Base-by-base conservation (phyloP, 164 flowering plant genomes). In the Litsea cubeba region DNA sequence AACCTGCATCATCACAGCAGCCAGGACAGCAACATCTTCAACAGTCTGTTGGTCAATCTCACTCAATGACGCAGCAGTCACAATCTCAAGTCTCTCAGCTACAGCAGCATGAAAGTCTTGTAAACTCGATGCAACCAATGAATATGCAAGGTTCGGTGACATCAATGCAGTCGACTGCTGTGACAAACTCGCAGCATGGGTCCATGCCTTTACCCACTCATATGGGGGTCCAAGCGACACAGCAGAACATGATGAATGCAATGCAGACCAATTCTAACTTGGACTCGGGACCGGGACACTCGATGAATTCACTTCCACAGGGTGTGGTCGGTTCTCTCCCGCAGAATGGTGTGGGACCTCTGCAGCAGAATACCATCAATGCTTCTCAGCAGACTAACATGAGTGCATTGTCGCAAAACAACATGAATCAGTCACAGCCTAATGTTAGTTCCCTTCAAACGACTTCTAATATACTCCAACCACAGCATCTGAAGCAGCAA, bases 271-370 rank as follows among this genome's bases (percentile, higher is more conserved):
- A 80, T 74, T 81, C 92, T 3, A 87, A 71, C 81, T 58, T 90
- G 79, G 95, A 93, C 71, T 72, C 89, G n/a, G 91, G 93, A 54
- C 94, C 90, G 77, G 90, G 87, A 69, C 88, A 78, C 82, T 71
- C 81, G 15, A 28, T 85, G 71, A 81, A 78, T 77, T 81, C 91
- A 54, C 35, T 89, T 80, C 95, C 87, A 81, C 94, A 87, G 68
- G 87, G 76, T 75, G 65, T 83, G 58, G 69, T 79, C 7, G 81
- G 83, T 30, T 81, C 88, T 76, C 50, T 71, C 50, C 74, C 54
- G 63, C 74, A 65, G 25, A 66, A 35, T 67, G 50, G 58, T 25
- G 75, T 71, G 70, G 80, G 76, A 28, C 58, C 75, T 12, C 20
- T 85, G 50, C 98, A 87, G 54, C 97, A 89, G 75, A 90, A 85